A percentile compares a stretch with the other conserved stretches of the same genome.
Evolutionary conservation across 345 rosid genomes (phyloP).

Genomic region (Pugionium cornutum): DNA sequence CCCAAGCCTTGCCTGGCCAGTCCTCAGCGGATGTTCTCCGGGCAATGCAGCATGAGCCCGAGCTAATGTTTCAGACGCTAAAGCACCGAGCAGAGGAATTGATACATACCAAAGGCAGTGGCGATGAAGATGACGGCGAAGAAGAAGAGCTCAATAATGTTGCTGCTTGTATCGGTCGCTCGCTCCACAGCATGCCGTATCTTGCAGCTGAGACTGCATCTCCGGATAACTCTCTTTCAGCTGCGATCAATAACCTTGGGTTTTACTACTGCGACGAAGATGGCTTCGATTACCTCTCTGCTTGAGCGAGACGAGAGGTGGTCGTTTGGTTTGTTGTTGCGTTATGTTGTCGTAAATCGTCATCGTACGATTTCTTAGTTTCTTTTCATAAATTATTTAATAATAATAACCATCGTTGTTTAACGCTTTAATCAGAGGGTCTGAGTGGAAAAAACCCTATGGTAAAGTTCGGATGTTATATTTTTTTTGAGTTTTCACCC

Average conservation of each 20-base stretch:
- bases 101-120: background rate
- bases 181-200: constrained; percentile 91
- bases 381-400: too few relatives aligned
- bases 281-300: constrained; percentile 20
- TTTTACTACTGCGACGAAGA: constrained; percentile 66
- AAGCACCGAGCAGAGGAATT: constrained; percentile 58
- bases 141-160: constrained; percentile 38
- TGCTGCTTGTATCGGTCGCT: constrained; percentile 60
- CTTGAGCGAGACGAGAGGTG: background rate
- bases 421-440: too few relatives aligned
- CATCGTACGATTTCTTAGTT: too few relatives aligned
- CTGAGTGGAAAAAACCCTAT: too few relatives aligned
- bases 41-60: constrained; percentile 93
- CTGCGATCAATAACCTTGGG: constrained; percentile 61
- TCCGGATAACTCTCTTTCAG: constrained; percentile 58
- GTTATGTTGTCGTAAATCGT: background rate
- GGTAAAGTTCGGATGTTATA: too few relatives aligned
- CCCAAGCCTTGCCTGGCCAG: constrained; percentile 80
- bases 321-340: constrained; percentile 20
- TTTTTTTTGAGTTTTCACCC: too few relatives aligned
- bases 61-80: constrained; percentile 88
- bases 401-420: too few relatives aligned
- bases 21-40: constrained; percentile 92
- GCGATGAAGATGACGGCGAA: constrained; percentile 2
- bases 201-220: constrained; percentile 49